Conservation (phyloP, 179 eudicot genomes). For the Dionaea muscipula region DNA sequence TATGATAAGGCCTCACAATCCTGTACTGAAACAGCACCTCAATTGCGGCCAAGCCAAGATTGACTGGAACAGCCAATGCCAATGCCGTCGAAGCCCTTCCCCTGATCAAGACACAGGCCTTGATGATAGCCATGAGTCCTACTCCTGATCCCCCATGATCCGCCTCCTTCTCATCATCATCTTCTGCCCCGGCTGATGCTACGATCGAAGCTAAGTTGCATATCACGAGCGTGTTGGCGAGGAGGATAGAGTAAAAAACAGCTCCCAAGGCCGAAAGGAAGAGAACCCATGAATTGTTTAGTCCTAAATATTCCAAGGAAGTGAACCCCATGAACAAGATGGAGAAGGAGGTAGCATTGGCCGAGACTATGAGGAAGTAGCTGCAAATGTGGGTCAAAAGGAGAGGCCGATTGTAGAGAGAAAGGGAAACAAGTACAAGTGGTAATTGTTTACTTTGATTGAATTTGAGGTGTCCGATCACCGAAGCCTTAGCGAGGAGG, state of each 20-base stretch:
- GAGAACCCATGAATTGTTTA: constrained; percentile 21
- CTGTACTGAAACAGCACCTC: constrained; percentile 68
- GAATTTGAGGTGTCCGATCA: constrained; percentile 23
- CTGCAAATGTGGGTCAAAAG: constrained; percentile 52
- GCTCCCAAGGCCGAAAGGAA: constrained; percentile 28
- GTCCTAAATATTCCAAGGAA: constrained; percentile 19
- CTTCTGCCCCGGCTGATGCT: too few relatives aligned
- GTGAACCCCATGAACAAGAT: constrained; percentile 34
- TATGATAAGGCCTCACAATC: constrained; percentile 19
- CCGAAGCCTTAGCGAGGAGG: constrained; percentile 50
- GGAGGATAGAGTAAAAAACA: constrained; percentile 46
- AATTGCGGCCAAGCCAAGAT: constrained; percentile 46
- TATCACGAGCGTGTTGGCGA: constrained; percentile 45
- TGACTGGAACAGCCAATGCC: constrained; percentile 44
- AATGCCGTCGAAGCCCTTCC: constrained; percentile 55
- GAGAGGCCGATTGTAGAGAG: constrained; percentile 26
- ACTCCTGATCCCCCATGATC: constrained; percentile 25
- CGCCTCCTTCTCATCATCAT: too few relatives aligned
- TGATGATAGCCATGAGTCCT: constrained; percentile 41
- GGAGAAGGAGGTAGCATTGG: constrained; percentile 44
- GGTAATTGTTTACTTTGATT: constrained; percentile 3
- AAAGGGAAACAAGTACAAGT: constrained; percentile 14
- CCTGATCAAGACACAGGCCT: constrained; percentile 35
- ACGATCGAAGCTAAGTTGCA: constrained; percentile 42
- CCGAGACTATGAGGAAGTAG: constrained; percentile 37